Base-by-base conservation (phyloP, 352 stramenopile genomes). In the Phytophthora chlamydospora region DNA sequence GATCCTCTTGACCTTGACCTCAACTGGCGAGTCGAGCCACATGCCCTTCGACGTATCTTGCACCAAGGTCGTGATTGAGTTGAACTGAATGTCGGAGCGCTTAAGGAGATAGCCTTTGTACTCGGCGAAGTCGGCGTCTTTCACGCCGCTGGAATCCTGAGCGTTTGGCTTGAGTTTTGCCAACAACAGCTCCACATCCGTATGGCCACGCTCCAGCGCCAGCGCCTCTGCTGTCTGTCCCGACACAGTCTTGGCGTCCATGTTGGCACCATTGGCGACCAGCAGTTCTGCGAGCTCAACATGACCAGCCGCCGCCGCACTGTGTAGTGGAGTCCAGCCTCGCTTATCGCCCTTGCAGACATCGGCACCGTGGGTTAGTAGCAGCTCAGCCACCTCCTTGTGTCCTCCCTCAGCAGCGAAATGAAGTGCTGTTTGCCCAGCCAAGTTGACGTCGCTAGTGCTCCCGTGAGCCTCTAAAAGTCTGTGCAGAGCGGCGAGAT, bases 21-120 rank as follows among this genome's bases (percentile, higher is more conserved):
- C 36, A 19, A 68, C 41, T 11, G 21, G 44, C 1, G 51, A 27
- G 11, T 53, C 39, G 0, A 66, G 39, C 56, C 56, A 71, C 1
- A 8, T 34, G 24, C 56, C 49, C 1, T 57, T 13, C 2, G 21
- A 24, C 21, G 21, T 24, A 24, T 1, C 1, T 24, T 24, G 21
- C 21, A 24, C 21, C 21, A 24, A 3, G 1, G 21, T 24, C 3
- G 21, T 24, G 21, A 24, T 24, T 1, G 21, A 24, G 21, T 24
- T 24, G 21, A 24, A 24, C 21, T 24, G 21, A 3, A 24, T 24
- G 21, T 24, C 21, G 21, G 1, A 3, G 21, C 21, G 21, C 21
- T 24, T 24, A 3, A 24, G 21, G 3, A 24, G 21, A 24, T 24
- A 24, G 3, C 3, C 21, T 24, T 24, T 24, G 21, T 24, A 24